A percentile compares a stretch with the other conserved stretches of the same genome.
These are phyloP conservation scores for Phylloporus sp. DNA, from an alignment of 768 basidiomycete species.

Conservation along the genomic window DNA sequence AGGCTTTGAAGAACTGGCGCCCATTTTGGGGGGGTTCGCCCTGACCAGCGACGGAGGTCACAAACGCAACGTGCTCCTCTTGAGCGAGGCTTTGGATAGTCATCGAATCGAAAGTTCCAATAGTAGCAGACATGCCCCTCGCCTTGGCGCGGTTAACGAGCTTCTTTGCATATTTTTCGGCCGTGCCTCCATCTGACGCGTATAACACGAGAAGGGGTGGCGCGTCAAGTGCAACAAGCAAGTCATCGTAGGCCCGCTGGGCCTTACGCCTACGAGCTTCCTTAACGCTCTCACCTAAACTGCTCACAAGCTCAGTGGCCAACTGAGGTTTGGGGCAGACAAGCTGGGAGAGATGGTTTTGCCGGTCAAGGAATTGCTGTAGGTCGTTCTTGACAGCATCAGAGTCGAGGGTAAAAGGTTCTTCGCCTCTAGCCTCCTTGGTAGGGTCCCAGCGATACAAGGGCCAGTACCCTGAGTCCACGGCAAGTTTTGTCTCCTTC, in stretches of 20 bases:
- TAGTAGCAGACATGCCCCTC: conserved; percentile 71
- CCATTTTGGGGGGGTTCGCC: conserved; percentile 98
- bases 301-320: conserved; percentile 76
- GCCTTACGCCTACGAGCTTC: conserved; percentile 80
- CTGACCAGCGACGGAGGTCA: conserved; percentile 93
- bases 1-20: conserved; percentile 78
- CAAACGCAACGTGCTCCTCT: conserved; percentile 73
- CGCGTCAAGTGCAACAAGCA: conserved; percentile 80
- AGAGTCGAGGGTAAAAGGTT: conserved; percentile 90
- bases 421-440: conserved; percentile 67
- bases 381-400: conserved; percentile 92
- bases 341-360: conserved; percentile 95
- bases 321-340: conserved; percentile 75
- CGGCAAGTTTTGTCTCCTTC: conserved; percentile 95
- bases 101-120: conserved; percentile 78
- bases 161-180: conserved; percentile 95
- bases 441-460: conserved; percentile 96
- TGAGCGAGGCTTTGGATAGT: conserved; percentile 67
- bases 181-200: conserved; percentile 90
- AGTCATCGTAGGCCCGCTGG: conserved; percentile 75
- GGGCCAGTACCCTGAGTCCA: conserved; percentile 97
- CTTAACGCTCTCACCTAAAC: conserved; percentile 77
- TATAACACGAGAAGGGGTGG: conserved; percentile 88
- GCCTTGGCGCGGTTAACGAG: conserved; percentile 77
- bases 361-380: conserved; percentile 88